Conservation (phyloP, 805 yeast species). For the Teunomyces gatunensis region DNA sequence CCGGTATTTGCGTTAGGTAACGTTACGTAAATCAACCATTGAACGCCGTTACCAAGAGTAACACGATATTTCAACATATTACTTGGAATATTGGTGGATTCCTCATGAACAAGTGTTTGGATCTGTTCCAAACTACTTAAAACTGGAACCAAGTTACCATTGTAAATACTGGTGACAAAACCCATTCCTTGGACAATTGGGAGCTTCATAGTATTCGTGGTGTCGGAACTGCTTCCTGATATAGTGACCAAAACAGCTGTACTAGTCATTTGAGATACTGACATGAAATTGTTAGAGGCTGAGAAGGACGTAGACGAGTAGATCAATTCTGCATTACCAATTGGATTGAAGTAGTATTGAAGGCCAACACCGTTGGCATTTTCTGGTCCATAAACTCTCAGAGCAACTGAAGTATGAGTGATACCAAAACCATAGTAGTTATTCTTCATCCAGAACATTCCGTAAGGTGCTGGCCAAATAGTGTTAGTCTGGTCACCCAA, state of each 20-base stretch:
- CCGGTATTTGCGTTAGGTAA: constrained; percentile 38
- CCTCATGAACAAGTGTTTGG: neutral
- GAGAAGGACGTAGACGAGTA: constrained; percentile 53
- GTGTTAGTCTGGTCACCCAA: constrained; percentile 53
- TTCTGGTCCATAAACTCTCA: constrained; percentile 46
- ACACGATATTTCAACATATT: constrained; percentile 36
- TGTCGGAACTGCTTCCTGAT: constrained; percentile 26
- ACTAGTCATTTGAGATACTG: constrained; percentile 45
- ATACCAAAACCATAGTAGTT: constrained; percentile 59
- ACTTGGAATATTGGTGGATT: constrained; percentile 4
- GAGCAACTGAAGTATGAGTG: constrained; percentile 47
- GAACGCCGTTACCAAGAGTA: constrained; percentile 35
- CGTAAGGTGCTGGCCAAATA: constrained; percentile 67
- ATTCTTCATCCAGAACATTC: constrained; percentile 50
- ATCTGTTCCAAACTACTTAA: constrained; percentile 35
- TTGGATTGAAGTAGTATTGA: constrained; percentile 56
- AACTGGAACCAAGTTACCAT: constrained; percentile 52
- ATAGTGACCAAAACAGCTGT: constrained; percentile 50
- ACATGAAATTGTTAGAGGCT: constrained; percentile 32
- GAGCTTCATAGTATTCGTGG: constrained; percentile 39
- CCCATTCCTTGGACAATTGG: constrained; percentile 65
- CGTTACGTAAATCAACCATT: constrained; percentile 54
- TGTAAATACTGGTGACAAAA: constrained; percentile 49
- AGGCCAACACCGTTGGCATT: constrained; percentile 42
- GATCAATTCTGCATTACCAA: constrained; percentile 52